Conservation (phyloP, 129 eudicot species). For the Arctium lappa region DNA sequence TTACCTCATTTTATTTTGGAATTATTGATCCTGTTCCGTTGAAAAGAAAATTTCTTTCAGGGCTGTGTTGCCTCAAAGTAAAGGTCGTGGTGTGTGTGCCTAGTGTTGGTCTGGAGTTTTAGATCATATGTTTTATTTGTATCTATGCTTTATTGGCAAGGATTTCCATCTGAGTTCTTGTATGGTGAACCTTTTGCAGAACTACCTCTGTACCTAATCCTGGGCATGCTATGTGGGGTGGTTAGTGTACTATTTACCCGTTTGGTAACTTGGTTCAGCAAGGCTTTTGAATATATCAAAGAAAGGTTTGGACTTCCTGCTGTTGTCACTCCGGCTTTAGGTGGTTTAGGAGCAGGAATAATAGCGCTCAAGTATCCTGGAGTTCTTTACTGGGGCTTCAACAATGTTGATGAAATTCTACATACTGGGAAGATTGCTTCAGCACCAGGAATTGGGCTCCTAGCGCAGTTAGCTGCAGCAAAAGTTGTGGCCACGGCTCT, state of each 20-base stretch:
- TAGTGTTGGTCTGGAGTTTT: neutral
- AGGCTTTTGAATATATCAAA: constrained; percentile 64
- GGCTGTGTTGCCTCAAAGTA: too few relatives aligned
- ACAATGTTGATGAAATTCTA: constrained; percentile 91
- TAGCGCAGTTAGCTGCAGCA: constrained; percentile 91
- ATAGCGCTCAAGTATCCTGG: constrained; percentile 97
- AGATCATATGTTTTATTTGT: neutral
- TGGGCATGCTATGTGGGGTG: constrained; percentile 98
- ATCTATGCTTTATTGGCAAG: neutral
- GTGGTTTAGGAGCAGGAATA: constrained; percentile 93
- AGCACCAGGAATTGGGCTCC: constrained; percentile 96
- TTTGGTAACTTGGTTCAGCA: constrained; percentile 71
- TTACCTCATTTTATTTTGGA: neutral
- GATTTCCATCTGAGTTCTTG: neutral
- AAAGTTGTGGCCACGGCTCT: constrained; percentile 96
- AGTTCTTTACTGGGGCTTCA: constrained; percentile 94
- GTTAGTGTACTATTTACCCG: constrained; percentile 89
- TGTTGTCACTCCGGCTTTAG: constrained; percentile 92
- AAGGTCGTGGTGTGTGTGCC: neutral
- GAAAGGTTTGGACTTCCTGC: constrained; percentile 76
- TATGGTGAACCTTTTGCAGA: constrained; percentile 43
- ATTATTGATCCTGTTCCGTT: neutral
- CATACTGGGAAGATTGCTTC: constrained; percentile 96
- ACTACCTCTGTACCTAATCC: constrained; percentile 81
- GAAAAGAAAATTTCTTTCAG: too few relatives aligned